phyloP scores from a whole-genome alignment of 345 rosid genomes.

The Mallotus nudiflorus region DNA sequence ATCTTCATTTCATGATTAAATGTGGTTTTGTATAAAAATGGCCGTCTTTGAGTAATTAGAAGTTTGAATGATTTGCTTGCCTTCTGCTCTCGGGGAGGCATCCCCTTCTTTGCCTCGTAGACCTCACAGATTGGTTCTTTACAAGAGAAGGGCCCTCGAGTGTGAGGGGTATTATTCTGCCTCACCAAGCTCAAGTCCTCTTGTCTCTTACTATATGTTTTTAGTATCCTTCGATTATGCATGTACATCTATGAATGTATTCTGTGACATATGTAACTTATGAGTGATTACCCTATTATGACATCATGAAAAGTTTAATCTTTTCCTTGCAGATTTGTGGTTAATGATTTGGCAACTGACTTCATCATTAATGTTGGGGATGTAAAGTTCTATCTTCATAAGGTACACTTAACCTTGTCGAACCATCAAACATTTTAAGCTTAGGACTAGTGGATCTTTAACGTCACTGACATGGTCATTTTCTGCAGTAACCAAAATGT shows the following conservation, averaged over 20 bases:
- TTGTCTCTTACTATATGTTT: too few relatives aligned
- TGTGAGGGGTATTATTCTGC: too few relatives aligned
- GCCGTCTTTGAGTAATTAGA: background rate
- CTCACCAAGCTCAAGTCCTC: too few relatives aligned
- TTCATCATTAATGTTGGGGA: slow-evolving; percentile 55
- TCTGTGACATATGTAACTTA: background rate
- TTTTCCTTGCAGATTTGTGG: slow-evolving; percentile 51
- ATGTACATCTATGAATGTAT: background rate
- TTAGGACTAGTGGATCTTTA: background rate
- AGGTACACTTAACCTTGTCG: slow-evolving; percentile 50
- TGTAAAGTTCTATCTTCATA: slow-evolving; percentile 68
- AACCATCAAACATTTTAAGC: background rate
- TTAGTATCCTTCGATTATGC: background rate
- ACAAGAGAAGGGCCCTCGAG: too few relatives aligned
- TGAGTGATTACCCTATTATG: background rate
- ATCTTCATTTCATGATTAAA: too few relatives aligned
- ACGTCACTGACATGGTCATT: background rate
- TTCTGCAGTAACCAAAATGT: background rate
- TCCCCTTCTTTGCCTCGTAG: too few relatives aligned
- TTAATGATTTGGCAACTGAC: slow-evolving; percentile 78
- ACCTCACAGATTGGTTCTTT: too few relatives aligned
- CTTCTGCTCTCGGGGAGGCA: too few relatives aligned
- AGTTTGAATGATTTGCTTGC: background rate
- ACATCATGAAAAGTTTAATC: background rate
- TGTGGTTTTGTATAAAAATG: background rate